Conservation (phyloP, 306 rosid species). For the Cicer yamashitae region DNA sequence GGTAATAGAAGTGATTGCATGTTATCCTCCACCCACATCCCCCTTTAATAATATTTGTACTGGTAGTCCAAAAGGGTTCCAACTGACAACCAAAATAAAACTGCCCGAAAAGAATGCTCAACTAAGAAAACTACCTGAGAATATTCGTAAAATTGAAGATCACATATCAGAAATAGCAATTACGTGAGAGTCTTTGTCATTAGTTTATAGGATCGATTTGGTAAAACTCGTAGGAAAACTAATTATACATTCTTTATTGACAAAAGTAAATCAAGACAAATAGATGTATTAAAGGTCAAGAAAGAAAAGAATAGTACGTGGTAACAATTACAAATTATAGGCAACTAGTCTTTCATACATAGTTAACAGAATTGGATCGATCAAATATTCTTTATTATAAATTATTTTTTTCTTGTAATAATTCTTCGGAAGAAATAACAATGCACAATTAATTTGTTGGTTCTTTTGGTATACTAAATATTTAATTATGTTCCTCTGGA, state of each 20-base stretch:
- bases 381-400: too few relatives aligned
- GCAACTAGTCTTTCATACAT: too few relatives aligned
- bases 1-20: constrained; percentile 55
- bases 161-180: not conserved
- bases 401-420: too few relatives aligned
- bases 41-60: constrained; percentile 47
- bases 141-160: constrained; percentile 43
- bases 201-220: constrained; percentile 21
- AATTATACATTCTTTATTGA: constrained; percentile 1
- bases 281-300: not conserved
- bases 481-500: too few relatives aligned
- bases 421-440: too few relatives aligned
- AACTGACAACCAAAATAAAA: constrained; percentile 56
- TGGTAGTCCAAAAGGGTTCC: constrained; percentile 22
- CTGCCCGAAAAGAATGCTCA: constrained; percentile 46
- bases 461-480: too few relatives aligned
- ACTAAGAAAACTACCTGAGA: constrained; percentile 60
- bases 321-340: too few relatives aligned
- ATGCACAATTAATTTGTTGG: too few relatives aligned
- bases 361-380: too few relatives aligned
- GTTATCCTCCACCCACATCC: constrained; percentile 62
- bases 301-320: too few relatives aligned
- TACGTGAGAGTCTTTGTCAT: not conserved
- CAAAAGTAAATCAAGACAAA: constrained; percentile 8
- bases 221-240: constrained; percentile 29